phyloP scores from a whole-genome alignment of 2,329 filamentous ascomycete species.

The Xylariaceae sp. region DNA sequence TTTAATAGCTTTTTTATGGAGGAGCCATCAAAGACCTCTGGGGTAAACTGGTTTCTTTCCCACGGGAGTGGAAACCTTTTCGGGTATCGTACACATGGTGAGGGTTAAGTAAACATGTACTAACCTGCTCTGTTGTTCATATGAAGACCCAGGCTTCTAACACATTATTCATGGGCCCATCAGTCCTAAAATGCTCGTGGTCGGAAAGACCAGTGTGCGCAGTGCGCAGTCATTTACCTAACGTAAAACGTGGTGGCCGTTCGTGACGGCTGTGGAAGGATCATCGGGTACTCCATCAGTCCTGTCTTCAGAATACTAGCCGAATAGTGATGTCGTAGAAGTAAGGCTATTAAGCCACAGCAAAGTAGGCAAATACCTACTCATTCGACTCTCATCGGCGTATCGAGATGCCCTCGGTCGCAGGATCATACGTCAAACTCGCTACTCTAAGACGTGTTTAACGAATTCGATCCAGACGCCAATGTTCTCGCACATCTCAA shows the following conservation, averaged over 20 bases:
- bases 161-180: not conserved
- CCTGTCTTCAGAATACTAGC: not conserved
- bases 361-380: not conserved
- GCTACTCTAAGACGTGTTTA: slow-evolving; percentile 25
- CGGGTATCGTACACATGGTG: not conserved
- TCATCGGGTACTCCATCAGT: not conserved
- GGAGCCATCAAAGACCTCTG: not conserved
- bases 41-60: not conserved
- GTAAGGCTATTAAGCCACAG: not conserved
- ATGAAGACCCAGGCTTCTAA: no score
- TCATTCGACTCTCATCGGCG: not conserved
- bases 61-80: not conserved
- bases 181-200: not conserved
- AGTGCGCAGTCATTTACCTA: not conserved
- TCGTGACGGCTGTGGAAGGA: not conserved
- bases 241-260: not conserved
- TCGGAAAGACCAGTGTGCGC: not conserved
- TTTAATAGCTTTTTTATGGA: not conserved
- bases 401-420: not conserved
- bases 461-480: slow-evolving; percentile 30
- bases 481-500: slow-evolving; percentile 28
- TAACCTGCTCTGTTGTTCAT: no score
- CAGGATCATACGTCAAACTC: not conserved
- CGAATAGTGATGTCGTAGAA: no score
- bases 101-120: no score